These are phyloP conservation scores for Arachnopeziza araneosa DNA, from an alignment of 2,329 filamentous ascomycete genomes.

Conservation along the genomic window DNA sequence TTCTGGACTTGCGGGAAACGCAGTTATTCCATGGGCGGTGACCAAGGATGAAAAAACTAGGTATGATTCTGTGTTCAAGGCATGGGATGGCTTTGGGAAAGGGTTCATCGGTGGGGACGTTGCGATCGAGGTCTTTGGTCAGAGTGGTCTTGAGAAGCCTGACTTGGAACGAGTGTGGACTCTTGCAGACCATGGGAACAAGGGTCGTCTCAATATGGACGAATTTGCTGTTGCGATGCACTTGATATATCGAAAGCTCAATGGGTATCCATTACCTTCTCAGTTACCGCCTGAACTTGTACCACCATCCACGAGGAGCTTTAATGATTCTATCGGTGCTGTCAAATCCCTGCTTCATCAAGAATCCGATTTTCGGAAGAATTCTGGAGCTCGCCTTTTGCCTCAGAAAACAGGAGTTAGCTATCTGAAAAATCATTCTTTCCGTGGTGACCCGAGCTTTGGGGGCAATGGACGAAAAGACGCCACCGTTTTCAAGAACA, in stretches of 20 bases:
- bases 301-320: conserved; percentile 88
- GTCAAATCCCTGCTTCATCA: conserved; percentile 85
- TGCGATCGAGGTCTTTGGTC: conserved; percentile 94
- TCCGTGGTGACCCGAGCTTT: conserved; percentile 59
- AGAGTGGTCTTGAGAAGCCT: conserved; percentile 85
- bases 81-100: conserved; percentile 93
- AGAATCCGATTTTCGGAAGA: conserved; percentile 86
- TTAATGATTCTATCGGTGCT: conserved; percentile 87
- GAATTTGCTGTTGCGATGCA: conserved; percentile 99
- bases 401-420: conserved; percentile 98
- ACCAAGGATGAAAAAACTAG: conserved; percentile 98
- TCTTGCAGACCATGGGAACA: conserved; percentile 86
- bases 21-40: conserved; percentile 95
- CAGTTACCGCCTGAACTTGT: conserved; percentile 86
- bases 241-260: conserved; percentile 94
- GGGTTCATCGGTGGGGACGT: conserved; percentile 88
- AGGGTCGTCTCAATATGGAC: conserved; percentile 88
- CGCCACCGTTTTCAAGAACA: conserved; percentile 93
- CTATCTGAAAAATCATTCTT: conserved; percentile 93
- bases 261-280: conserved; percentile 87
- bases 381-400: conserved; percentile 80
- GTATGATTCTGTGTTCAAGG: conserved; percentile 90
- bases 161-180: conserved; percentile 95
- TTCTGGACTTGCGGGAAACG: conserved; percentile 83
- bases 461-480: conserved; percentile 70